Percentiles rank a stretch among this genome's conserved stretches.
Conservation (phyloP, 2,329 filamentous ascomycete genomes). For the Alternaria gansuensis region DNA sequence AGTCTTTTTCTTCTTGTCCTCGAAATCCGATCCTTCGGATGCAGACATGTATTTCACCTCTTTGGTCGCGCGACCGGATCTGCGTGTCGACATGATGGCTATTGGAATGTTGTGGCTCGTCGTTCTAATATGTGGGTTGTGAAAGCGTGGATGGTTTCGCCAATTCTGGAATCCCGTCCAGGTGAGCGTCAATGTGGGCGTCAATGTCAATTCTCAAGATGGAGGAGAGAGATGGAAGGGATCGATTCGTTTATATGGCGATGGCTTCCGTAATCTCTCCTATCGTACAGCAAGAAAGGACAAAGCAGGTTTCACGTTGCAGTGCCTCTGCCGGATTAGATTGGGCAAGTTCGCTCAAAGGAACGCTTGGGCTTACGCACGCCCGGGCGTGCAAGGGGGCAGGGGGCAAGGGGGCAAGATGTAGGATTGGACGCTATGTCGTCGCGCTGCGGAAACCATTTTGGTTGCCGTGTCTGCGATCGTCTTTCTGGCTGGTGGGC, state of each 20-base stretch:
- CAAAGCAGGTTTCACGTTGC: conserved; percentile 18
- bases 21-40: conserved; percentile 25
- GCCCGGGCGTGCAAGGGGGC: not conserved
- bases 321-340: conserved; percentile 13
- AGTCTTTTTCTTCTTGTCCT: conserved; percentile 24
- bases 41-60: conserved; percentile 30
- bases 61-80: conserved; percentile 24
- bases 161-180: not conserved
- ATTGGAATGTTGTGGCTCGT: not conserved
- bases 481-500: not conserved
- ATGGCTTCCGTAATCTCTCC: conserved; percentile 7
- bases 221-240: not conserved
- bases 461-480: not conserved
- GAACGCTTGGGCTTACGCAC: conserved; percentile 11
- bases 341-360: conserved; percentile 14
- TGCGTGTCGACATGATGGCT: conserved; percentile 22
- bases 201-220: not conserved
- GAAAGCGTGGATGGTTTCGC: not conserved
- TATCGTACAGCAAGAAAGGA: conserved; percentile 13
- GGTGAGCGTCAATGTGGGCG: not conserved
- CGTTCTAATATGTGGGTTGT: not conserved
- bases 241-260: not conserved
- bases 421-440: conserved; percentile 20
- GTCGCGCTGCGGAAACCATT: conserved; percentile 13
- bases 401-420: not conserved